These are phyloP conservation scores for Rhipidocladum racemiflorum DNA, from an alignment of 176 grass and related monocot genomes.

Conservation along the genomic window DNA sequence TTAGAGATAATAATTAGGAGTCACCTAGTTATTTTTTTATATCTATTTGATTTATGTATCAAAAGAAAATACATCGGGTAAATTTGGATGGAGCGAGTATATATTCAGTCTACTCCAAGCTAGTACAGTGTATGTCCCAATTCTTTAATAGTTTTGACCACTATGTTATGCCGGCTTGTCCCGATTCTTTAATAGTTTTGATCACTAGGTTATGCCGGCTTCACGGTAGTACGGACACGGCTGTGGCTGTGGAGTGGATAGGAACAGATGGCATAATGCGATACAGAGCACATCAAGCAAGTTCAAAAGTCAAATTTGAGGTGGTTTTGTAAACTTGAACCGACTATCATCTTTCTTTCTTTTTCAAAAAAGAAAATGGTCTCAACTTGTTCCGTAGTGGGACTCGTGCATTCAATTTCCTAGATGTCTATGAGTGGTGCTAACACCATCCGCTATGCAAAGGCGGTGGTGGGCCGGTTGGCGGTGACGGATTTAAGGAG, in stretches of 20 bases:
- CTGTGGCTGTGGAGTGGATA: background rate
- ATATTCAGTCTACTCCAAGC: background rate
- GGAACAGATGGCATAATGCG: background rate
- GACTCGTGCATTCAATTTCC: background rate
- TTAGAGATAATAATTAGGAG: too few relatives aligned
- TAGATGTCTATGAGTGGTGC: background rate
- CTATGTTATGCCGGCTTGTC: too few relatives aligned
- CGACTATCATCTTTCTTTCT: background rate
- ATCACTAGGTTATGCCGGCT: background rate
- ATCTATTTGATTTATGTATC: too few relatives aligned
- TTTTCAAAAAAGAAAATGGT: accelerated
- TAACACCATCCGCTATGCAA: background rate
- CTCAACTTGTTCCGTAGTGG: background rate
- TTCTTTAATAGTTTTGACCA: background rate
- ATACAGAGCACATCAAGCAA: background rate
- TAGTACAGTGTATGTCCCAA: background rate
- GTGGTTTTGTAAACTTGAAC: background rate
- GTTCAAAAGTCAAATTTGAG: background rate
- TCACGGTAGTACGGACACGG: background rate
- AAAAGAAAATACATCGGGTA: too few relatives aligned
- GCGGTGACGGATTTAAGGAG: background rate
- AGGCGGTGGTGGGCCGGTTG: background rate
- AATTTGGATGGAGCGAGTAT: too few relatives aligned
- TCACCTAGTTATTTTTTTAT: too few relatives aligned
- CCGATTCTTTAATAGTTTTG: background rate